Conservation (phyloP, 305 asterid genomes). For the Plantago lanceolata region DNA sequence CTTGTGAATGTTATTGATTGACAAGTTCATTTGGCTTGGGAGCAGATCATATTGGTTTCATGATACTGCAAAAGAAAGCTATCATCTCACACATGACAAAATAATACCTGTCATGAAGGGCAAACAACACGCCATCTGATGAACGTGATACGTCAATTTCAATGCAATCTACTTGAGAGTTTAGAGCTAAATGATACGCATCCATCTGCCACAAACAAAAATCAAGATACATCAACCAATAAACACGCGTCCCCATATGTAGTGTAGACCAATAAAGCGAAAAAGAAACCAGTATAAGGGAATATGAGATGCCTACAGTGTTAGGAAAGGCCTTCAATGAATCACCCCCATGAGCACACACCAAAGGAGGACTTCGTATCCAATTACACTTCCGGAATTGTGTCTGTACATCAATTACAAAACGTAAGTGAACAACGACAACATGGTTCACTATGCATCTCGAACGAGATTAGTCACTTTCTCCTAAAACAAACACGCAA, state of each 20-base stretch:
- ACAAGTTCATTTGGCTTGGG: neutral
- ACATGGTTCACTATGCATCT: neutral
- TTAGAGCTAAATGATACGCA: constrained; percentile 65
- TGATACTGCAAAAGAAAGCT: neutral
- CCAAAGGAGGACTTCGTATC: constrained; percentile 73
- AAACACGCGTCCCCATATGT: neutral
- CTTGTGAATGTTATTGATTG: neutral
- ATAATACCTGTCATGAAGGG: constrained; percentile 90
- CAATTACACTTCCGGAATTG: constrained; percentile 67
- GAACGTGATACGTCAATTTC: constrained; percentile 96
- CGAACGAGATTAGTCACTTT: neutral
- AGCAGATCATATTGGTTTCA: neutral
- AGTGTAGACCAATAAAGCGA: neutral
- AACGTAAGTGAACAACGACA: constrained; percentile 12
- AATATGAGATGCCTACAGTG: constrained; percentile 50
- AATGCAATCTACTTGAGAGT: constrained; percentile 81
- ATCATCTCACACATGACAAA: constrained; percentile 15
- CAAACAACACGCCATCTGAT: constrained; percentile 78
- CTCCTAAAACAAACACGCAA: neutral
- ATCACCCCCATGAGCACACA: constrained; percentile 99
- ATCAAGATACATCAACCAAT: neutral
- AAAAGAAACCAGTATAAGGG: constrained; percentile 23
- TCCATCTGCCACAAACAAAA: constrained; percentile 48
- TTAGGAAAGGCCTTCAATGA: constrained; percentile 85
- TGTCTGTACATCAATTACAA: constrained; percentile 42